phyloP scores from a whole-genome alignment of 345 rosid species.

The Cardamine chenopodiifolia region DNA sequence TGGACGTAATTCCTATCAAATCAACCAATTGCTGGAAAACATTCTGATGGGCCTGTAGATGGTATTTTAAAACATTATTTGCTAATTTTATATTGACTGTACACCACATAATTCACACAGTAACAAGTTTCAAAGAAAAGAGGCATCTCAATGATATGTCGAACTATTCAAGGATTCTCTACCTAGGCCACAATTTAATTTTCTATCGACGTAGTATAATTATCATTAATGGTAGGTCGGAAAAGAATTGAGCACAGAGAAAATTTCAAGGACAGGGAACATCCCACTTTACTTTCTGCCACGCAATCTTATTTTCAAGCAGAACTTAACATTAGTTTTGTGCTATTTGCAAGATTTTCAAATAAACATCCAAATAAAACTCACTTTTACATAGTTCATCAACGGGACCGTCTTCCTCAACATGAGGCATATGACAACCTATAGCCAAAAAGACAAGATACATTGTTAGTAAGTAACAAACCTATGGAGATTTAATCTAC shows the following conservation, averaged over 20 bases:
- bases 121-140: slow-evolving; percentile 21
- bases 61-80: slow-evolving; percentile 16
- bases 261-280: slow-evolving; percentile 12
- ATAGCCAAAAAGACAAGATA: slow-evolving; percentile 26
- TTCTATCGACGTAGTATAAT: not conserved
- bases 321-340: not conserved
- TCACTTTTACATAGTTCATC: slow-evolving; percentile 92
- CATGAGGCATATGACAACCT: slow-evolving; percentile 98
- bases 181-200: not conserved
- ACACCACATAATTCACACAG: slow-evolving; percentile 22
- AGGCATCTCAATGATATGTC: not conserved
- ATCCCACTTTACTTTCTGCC: slow-evolving; percentile 3
- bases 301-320: not conserved
- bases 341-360: slow-evolving; percentile 2
- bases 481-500: not conserved
- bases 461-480: slow-evolving; percentile 9
- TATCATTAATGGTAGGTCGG: not conserved
- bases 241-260: slow-evolving; percentile 2
- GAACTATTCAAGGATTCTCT: slow-evolving; percentile 7
- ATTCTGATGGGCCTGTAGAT: slow-evolving; percentile 81
- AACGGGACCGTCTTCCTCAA: slow-evolving; percentile 85
- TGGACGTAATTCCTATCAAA: slow-evolving; percentile 96
- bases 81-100: slow-evolving; percentile 5
- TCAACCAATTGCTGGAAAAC: slow-evolving; percentile 86
- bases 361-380: slow-evolving; percentile 35